Evolutionary conservation across 169 alveolate genomes (phyloP).

Genomic region (Plasmodium coatneyi): DNA sequence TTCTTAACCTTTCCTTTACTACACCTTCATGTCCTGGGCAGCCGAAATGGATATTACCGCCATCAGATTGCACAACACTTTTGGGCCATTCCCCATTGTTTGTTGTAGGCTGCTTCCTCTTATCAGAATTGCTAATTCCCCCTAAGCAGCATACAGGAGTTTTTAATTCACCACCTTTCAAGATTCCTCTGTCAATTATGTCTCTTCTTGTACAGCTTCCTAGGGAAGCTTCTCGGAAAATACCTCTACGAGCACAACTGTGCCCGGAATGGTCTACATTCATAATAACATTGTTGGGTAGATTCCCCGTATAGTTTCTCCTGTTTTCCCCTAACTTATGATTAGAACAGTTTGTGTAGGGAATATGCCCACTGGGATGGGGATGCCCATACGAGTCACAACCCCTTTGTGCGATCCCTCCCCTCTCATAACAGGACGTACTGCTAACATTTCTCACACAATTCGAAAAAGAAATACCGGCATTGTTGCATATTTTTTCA

Average conservation of each 20-base stretch:
- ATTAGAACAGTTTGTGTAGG: neutral
- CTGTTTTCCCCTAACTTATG: neutral
- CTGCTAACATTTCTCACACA: constrained; percentile 2
- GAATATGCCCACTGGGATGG: neutral
- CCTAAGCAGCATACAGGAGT: neutral
- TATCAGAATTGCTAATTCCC: neutral
- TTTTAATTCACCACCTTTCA: neutral
- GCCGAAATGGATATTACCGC: neutral
- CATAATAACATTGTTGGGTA: neutral
- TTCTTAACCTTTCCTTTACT: neutral
- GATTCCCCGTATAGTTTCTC: neutral
- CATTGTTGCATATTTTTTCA: neutral
- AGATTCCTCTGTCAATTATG: neutral
- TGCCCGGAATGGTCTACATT: neutral
- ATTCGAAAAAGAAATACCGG: neutral
- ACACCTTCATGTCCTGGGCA: neutral
- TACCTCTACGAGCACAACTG: neutral
- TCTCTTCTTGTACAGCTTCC: neutral
- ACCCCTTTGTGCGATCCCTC: neutral
- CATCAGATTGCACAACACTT: neutral
- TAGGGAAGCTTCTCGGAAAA: neutral
- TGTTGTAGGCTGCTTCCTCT: neutral
- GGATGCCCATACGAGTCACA: constrained; percentile 1
- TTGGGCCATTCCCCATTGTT: neutral
- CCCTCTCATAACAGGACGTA: neutral